Evolutionary conservation across 306 rosid species (phyloP).

Genomic region (Trifolium fragiferum): DNA sequence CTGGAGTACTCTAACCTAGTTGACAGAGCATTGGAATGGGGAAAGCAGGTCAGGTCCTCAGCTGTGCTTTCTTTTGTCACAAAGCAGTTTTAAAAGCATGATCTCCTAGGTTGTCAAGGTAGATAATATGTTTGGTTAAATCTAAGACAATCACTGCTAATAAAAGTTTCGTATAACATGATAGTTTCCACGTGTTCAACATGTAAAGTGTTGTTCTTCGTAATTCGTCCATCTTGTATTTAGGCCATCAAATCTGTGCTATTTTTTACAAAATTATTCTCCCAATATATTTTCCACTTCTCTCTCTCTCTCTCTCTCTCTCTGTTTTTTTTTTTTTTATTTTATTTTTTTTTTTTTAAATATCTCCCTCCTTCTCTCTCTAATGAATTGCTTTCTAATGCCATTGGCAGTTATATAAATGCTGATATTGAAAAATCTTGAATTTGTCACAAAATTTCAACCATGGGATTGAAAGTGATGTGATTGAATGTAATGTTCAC

Average conservation of each 20-base stretch:
- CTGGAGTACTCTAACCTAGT: conserved; percentile 94
- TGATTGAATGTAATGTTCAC: not conserved
- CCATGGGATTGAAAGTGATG: not conserved
- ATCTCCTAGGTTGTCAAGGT: conserved; percentile 50
- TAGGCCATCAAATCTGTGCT: conserved; percentile 20
- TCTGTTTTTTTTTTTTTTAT: too few relatives aligned
- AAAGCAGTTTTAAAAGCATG: conserved; percentile 59
- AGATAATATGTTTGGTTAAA: conserved; percentile 46
- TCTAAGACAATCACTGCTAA: conserved; percentile 29
- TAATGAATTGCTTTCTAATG: conserved; percentile 1
- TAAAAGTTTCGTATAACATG: conserved; percentile 29
- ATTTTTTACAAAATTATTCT: conserved; percentile 2
- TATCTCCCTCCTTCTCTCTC: not conserved
- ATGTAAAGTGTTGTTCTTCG: conserved; percentile 1
- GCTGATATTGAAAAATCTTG: not conserved
- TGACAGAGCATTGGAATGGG: conserved; percentile 93
- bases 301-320: not conserved
- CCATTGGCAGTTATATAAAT: conserved; percentile 6
- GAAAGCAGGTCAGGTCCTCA: conserved; percentile 87
- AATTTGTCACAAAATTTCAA: not conserved
- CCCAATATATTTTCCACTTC: not conserved
- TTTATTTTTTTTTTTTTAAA: too few relatives aligned
- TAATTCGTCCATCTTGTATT: conserved; percentile 19
- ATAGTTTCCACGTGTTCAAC: conserved; percentile 22
- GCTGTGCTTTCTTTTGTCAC: conserved; percentile 52